Conservation (phyloP, 1,139 yeast genomes). For the Suhomyces bribrorum region DNA sequence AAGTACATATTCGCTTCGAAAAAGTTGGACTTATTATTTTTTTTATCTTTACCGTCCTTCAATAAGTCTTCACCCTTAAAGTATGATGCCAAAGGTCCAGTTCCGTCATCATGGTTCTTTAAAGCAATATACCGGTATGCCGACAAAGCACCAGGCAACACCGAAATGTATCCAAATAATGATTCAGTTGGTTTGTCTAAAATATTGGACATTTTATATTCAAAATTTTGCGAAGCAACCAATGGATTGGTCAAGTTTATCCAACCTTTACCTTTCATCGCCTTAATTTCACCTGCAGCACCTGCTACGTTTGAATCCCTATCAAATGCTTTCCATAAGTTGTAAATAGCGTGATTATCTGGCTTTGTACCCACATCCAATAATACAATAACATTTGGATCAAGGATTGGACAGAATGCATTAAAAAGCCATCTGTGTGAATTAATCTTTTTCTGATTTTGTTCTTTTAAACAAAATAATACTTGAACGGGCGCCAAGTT, state of each 20-base stretch:
- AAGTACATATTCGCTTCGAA: slow-evolving; percentile 96
- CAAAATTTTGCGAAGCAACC: slow-evolving; percentile 95
- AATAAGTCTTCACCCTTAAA: slow-evolving; percentile 82
- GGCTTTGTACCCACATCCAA: slow-evolving; percentile 95
- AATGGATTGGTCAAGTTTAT: slow-evolving; percentile 79
- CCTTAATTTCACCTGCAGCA: slow-evolving; percentile 95
- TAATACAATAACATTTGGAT: slow-evolving; percentile 82
- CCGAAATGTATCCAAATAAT: slow-evolving; percentile 88
- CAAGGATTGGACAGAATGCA: slow-evolving; percentile 85
- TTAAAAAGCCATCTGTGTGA: slow-evolving; percentile 95
- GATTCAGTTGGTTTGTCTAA: slow-evolving; percentile 94
- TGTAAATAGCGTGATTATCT: slow-evolving; percentile 79
- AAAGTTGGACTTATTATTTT: slow-evolving; percentile 59
- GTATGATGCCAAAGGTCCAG: slow-evolving; percentile 86
- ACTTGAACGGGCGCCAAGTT: slow-evolving; percentile 92
- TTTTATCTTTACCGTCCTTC: slow-evolving; percentile 27
- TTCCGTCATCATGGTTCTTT: slow-evolving; percentile 81
- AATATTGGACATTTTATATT: slow-evolving; percentile 93
- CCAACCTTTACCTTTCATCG: slow-evolving; percentile 90
- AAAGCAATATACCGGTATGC: slow-evolving; percentile 92
- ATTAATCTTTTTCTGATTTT: slow-evolving; percentile 85
- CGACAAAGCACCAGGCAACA: slow-evolving; percentile 93
- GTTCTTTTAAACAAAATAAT: slow-evolving; percentile 84
- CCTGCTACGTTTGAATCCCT: slow-evolving; percentile 96
- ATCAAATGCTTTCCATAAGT: slow-evolving; percentile 96